Base-by-base conservation (phyloP, 345 rosid genomes). In the Citrus unshiu region DNA sequence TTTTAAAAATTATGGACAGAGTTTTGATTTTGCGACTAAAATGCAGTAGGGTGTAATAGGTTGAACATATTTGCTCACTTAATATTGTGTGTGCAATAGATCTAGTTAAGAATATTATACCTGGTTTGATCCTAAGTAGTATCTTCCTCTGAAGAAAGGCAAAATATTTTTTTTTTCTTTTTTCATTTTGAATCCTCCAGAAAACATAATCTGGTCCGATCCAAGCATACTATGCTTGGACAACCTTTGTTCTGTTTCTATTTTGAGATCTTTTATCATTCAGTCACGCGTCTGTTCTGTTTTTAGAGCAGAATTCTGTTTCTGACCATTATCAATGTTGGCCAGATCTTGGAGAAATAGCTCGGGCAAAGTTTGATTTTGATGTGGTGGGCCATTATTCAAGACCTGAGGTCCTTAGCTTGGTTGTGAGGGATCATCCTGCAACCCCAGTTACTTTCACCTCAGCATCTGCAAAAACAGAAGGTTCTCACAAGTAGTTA, bases 301-400 rank as follows among this genome's bases (percentile, higher is more conserved):
- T 46, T n/a, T 69, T 7, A n/a, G 9, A 59, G 25, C 29, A 37
- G 18, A 43, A 54, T 25, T 62, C 64, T 79, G 74, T 51, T 75
- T 75, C 22, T 68, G 64, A 72, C 46, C 19, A 71, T 25, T 39
- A 39, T 61, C 14, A 56, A 72, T 75, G 66, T 32, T 68, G 60
- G 27, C 68, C 89, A 93, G 99, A 93, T 89, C 91, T 96, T 62
- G 98, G 99, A 75, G 99, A 96, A 81, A 89, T 95, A 82, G 91
- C 91, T 1, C 74, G 94, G 32, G 98, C 97, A 40, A 96, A 96
- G 71, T 93, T 96, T 58, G 97, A 89, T 81, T 93, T 93, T n/a
- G 98, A 93, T 78, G 98, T 93, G 83, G 97, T 93, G 5, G 97
- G 99, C 58, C 99, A 92, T 77, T 93, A 92, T 85, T 80, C 98